Evolutionary conservation across 2,329 filamentous ascomycete species (phyloP).

Genomic region (Hymenoscyphus occultus): DNA sequence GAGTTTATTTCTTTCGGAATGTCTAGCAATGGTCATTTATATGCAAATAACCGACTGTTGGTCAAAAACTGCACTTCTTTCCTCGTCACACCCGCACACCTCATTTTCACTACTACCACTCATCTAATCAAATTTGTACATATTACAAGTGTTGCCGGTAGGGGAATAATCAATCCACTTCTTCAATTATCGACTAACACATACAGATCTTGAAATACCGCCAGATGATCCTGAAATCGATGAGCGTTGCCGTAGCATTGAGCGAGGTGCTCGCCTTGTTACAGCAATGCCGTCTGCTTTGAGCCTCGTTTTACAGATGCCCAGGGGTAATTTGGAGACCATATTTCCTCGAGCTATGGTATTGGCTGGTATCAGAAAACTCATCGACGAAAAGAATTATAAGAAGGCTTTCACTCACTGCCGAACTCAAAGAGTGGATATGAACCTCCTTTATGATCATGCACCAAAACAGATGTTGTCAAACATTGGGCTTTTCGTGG

Average conservation of each 20-base stretch:
- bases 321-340: conserved; percentile 90
- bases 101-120: conserved; percentile 89
- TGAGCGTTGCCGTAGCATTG: conserved; percentile 87
- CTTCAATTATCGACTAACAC: conserved; percentile 7
- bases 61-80: conserved; percentile 93
- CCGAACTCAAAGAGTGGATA: conserved; percentile 89
- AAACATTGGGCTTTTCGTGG: conserved; percentile 72
- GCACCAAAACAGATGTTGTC: conserved; percentile 80
- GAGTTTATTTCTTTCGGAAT: conserved; percentile 51
- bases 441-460: conserved; percentile 96
- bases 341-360: conserved; percentile 93
- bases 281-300: conserved; percentile 87
- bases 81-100: conserved; percentile 72
- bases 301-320: conserved; percentile 88
- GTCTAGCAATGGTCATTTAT: conserved; percentile 73
- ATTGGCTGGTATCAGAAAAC: conserved; percentile 78
- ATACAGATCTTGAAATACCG: conserved; percentile 74
- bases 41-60: conserved; percentile 70
- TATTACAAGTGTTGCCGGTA: conserved; percentile 63
- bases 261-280: conserved; percentile 82
- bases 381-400: conserved; percentile 80
- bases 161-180: conserved; percentile 20
- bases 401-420: conserved; percentile 81
- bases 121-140: conserved; percentile 95
- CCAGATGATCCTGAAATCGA: conserved; percentile 87